Evolutionary conservation across 768 basidiomycete species (phyloP).

Genomic region (Cantharellus anzutake): DNA sequence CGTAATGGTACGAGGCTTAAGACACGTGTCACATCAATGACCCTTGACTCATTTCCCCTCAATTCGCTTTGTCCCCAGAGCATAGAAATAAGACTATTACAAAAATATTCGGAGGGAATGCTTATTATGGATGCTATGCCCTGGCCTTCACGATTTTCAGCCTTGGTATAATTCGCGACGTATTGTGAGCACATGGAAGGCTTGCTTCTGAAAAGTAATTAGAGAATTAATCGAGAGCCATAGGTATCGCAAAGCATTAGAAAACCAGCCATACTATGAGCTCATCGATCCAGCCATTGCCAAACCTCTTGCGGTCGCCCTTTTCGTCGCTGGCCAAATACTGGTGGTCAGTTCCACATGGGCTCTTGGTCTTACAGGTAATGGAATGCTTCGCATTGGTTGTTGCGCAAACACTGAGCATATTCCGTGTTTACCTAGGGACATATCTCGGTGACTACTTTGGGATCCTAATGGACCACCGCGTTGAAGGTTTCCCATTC

Average conservation of each 20-base stretch:
- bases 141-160: conserved; percentile 71
- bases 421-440: conserved; percentile 21
- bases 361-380: conserved; percentile 83
- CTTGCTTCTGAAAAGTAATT: background rate
- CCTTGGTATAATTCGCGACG: conserved; percentile 71
- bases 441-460: conserved; percentile 64
- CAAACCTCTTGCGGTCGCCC: conserved; percentile 34
- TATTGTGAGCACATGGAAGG: conserved; percentile 24
- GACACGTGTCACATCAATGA: background rate
- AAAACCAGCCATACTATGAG: conserved; percentile 50
- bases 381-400: conserved; percentile 28
- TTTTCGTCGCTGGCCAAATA: conserved; percentile 59
- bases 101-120: conserved; percentile 55
- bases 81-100: conserved; percentile 80
- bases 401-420: background rate
- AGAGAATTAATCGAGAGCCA: background rate
- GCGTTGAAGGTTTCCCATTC: conserved; percentile 95
- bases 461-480: conserved; percentile 41
- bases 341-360: conserved; percentile 80
- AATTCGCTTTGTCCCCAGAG: conserved; percentile 21
- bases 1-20: conserved; percentile 50
- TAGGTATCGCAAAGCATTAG: conserved; percentile 60
- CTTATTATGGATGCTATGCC: conserved; percentile 66
- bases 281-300: conserved; percentile 48
- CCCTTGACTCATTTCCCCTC: background rate